phyloP scores from a whole-genome alignment of 306 rosid genomes.

The Ceratonia siliqua region DNA sequence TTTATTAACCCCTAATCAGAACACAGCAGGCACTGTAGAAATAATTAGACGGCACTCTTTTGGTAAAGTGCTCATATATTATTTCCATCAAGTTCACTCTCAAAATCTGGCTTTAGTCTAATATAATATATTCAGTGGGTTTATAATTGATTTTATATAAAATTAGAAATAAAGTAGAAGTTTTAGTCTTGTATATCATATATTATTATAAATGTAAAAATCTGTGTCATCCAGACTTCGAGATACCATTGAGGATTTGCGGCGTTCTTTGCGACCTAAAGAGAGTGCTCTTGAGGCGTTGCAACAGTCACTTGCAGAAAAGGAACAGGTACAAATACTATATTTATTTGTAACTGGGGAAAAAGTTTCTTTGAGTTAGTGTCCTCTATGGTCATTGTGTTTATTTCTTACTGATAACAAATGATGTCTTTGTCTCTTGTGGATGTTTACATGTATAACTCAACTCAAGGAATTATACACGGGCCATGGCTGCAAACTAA shows the following conservation, averaged over 20 bases:
- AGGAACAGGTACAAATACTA: slow-evolving; percentile 75
- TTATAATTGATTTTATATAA: slow-evolving; percentile 5
- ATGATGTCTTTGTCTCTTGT: slow-evolving; percentile 20
- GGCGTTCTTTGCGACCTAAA: slow-evolving; percentile 81
- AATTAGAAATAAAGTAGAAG: neutral
- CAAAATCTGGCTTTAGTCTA: slow-evolving; percentile 6
- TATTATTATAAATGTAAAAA: slow-evolving; percentile 29
- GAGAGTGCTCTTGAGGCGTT: slow-evolving; percentile 81
- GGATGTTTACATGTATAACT: slow-evolving; percentile 35
- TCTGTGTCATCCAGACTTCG: slow-evolving; percentile 63
- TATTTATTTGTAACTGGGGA: slow-evolving; percentile 19
- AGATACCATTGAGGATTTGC: slow-evolving; percentile 88
- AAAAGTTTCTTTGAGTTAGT: slow-evolving; percentile 22
- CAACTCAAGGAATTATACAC: slow-evolving; percentile 3
- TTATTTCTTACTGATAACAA: slow-evolving; percentile 14
- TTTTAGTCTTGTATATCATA: slow-evolving; percentile 26
- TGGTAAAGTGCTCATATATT: slow-evolving; percentile 8
- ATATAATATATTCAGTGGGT: slow-evolving; percentile 7
- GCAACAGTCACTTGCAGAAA: slow-evolving; percentile 78
- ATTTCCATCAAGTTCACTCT: slow-evolving; percentile 3
- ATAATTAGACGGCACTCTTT: slow-evolving; percentile 17
- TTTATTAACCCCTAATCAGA: neutral
- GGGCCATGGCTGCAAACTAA: slow-evolving; percentile 27
- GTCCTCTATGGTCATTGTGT: slow-evolving; percentile 10
- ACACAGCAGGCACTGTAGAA: slow-evolving; percentile 16